Evolutionary conservation across 306 rosid genomes (phyloP).

Genomic region (Fragaria iinumae): DNA sequence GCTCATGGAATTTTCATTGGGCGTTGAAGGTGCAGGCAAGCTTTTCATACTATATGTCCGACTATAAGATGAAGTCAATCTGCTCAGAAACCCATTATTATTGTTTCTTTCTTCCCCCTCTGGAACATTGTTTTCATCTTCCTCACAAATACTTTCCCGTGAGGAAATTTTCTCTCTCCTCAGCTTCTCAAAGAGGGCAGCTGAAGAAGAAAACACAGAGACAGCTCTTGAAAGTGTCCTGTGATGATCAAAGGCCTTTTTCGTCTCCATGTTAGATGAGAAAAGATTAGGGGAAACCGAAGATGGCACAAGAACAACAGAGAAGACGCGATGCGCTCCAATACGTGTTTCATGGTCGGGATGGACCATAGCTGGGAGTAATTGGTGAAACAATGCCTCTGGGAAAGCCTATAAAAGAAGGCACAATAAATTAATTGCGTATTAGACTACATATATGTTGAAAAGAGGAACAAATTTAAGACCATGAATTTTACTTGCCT

Average conservation of each 20-base stretch:
- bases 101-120: constrained; percentile 40
- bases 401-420: constrained; percentile 63
- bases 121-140: constrained; percentile 29
- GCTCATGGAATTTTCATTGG: constrained; percentile 36
- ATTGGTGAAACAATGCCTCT: constrained; percentile 90
- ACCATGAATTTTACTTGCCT: constrained; percentile 52
- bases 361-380: constrained; percentile 86
- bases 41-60: constrained; percentile 46
- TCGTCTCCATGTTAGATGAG: constrained; percentile 36
- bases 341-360: constrained; percentile 88
- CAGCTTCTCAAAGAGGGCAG: constrained; percentile 85
- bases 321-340: constrained; percentile 81
- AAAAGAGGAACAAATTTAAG: constrained; percentile 19
- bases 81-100: constrained; percentile 45
- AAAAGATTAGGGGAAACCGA: constrained; percentile 53
- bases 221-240: constrained; percentile 82
- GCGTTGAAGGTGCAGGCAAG: constrained; percentile 28
- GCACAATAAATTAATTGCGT: constrained; percentile 32
- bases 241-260: constrained; percentile 49
- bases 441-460: constrained; percentile 24
- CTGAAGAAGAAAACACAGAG: constrained; percentile 88
- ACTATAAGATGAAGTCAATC: constrained; percentile 53
- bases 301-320: constrained; percentile 83
- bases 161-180: constrained; percentile 56
- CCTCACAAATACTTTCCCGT: constrained; percentile 41